Evolutionary conservation across 768 basidiomycete genomes (phyloP), one percentile per base, ranked within the genome.

Genomic region (Hericium erinaceus): DNA sequence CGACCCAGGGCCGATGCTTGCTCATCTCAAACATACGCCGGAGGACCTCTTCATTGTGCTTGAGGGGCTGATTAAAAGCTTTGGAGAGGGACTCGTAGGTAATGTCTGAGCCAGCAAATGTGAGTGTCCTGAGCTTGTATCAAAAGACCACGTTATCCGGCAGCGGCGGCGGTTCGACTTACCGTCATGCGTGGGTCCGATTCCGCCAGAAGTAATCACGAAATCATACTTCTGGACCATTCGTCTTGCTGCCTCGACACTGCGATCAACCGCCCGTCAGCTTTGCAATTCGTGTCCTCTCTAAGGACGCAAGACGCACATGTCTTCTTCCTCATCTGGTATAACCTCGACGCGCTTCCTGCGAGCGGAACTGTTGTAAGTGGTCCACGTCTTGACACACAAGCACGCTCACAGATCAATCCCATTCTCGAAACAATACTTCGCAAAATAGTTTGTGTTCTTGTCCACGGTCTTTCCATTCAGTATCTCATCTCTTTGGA

Each of bases 131-230:
- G 16, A 22, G 22, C 44, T 22, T n/a, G 44, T 46, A 16, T 46
- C 44, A 22, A 16, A 46, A 15, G 16, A n/a, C 16, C 8, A 22
- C 7, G 44, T n/a, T 46, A 13, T 22, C 16, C 5, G n/a, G 24
- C 49, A 51, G 11, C 12, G 22, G 49, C 12, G 49, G 4, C 28
- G 22, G 33, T 24, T 12, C 49, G 16, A 68, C 78, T 57, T 61
- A 89, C 90, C 90, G 66, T 92, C 92, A 65, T 93, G 91, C 12
- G 92, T 95, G 2, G 92, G 90, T 0, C 92, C 92, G 56, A 97
- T 92, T 0, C 95, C 94, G 1, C 95, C 94, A 12, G 84, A 86
- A 0, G 92, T 95, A 55, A 98, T 78, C 28, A 97, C 93, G 64
- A 94, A 85, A 69, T 97, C 95, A 68, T 93, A 95, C 49, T 79